phyloP scores from a whole-genome alignment of 202 grass and related monocot species.

The Panicum virgatum region DNA sequence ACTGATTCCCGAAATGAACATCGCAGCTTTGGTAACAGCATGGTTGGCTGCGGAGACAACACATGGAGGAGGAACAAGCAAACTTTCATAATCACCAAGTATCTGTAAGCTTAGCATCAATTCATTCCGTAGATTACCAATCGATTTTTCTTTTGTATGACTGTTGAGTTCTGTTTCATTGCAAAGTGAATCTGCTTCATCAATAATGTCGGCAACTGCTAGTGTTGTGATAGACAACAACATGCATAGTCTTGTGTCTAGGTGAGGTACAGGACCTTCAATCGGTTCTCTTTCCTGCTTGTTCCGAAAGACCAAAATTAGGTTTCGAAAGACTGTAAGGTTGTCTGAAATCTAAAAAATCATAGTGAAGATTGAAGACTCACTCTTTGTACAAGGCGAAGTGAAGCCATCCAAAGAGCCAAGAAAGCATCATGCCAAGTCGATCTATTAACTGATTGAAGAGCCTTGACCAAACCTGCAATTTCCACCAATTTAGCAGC shows the following conservation, averaged over 20 bases:
- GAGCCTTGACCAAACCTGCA: constrained; percentile 92
- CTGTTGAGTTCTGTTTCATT: constrained; percentile 47
- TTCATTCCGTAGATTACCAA: constrained; percentile 52
- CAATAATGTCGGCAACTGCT: constrained; percentile 80
- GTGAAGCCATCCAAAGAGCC: constrained; percentile 88
- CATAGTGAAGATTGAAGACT: constrained; percentile 29
- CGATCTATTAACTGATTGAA: constrained; percentile 79
- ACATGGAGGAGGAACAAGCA: constrained; percentile 84
- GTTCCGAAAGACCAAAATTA: constrained; percentile 40
- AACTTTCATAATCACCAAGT: constrained; percentile 81
- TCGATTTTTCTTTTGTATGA: constrained; percentile 38
- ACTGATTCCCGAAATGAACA: constrained; percentile 70
- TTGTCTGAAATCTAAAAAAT: neutral
- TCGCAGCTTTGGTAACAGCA: constrained; percentile 80
- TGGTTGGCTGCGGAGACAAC: constrained; percentile 78
- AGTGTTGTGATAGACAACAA: constrained; percentile 84
- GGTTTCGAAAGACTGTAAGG: constrained; percentile 26
- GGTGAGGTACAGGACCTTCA: constrained; percentile 89
- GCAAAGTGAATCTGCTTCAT: constrained; percentile 54
- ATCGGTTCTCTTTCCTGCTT: constrained; percentile 91
- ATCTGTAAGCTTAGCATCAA: constrained; percentile 80
- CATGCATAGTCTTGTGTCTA: constrained; percentile 91
- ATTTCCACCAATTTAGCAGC: constrained; percentile 16
- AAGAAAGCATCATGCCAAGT: constrained; percentile 94
- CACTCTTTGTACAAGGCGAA: constrained; percentile 95